Percentiles rank a stretch among this genome's conserved stretches.
Conservation (phyloP, 768 basidiomycete genomes). For the Rhodocollybia butyracea region DNA sequence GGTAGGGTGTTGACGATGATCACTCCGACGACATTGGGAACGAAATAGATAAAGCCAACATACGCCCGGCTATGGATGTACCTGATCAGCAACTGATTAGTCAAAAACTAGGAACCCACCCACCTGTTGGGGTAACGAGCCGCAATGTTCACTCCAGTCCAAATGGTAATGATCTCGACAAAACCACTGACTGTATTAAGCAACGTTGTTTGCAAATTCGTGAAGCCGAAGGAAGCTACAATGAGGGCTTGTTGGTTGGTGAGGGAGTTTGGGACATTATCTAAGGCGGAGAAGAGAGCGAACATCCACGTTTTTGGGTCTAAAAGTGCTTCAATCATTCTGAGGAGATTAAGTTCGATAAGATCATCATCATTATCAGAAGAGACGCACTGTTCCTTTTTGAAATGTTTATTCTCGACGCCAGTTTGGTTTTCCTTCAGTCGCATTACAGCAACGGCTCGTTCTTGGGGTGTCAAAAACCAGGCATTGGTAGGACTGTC, state of each 20-base stretch:
- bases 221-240: conserved; percentile 64
- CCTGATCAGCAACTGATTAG: too few species aligned
- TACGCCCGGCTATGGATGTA: conserved; percentile 68
- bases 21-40: conserved; percentile 64
- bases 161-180: conserved; percentile 69
- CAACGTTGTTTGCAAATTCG: conserved; percentile 60
- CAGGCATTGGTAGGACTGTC: conserved; percentile 73
- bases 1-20: conserved; percentile 63
- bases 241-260: conserved; percentile 36
- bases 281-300: conserved; percentile 59
- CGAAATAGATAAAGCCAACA: conserved; percentile 52
- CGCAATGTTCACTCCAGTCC: conserved; percentile 56
- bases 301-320: conserved; percentile 80
- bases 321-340: conserved; percentile 62
- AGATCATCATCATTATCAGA: not conserved
- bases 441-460: conserved; percentile 61
- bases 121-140: conserved; percentile 42
- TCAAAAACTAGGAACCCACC: not conserved
- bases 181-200: conserved; percentile 62
- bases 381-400: conserved; percentile 65
- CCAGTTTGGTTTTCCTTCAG: conserved; percentile 78
- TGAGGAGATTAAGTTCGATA: conserved; percentile 18
- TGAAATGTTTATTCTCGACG: conserved; percentile 79
- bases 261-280: conserved; percentile 66
- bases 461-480: conserved; percentile 71